These are phyloP conservation scores for Trichophyton benhamiae DNA, from an alignment of 2,329 filamentous ascomycete species.

Conservation along the genomic window DNA sequence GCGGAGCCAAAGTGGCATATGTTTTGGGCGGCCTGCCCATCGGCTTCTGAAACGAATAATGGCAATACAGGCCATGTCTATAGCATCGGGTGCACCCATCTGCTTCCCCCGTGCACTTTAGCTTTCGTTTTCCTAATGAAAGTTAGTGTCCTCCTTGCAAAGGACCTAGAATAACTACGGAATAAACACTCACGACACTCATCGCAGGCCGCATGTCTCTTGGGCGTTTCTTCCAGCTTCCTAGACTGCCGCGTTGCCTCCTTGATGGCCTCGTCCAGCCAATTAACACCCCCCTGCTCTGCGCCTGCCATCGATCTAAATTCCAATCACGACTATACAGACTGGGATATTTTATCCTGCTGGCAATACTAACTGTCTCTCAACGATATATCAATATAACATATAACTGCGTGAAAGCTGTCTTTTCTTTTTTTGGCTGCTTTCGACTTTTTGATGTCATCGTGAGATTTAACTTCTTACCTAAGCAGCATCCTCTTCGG, in stretches of 20 bases:
- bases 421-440: not conserved
- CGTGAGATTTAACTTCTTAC: not conserved
- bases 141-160: slow-evolving; percentile 4
- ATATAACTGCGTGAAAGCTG: not conserved
- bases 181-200: slow-evolving; percentile 33
- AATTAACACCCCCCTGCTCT: not conserved
- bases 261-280: slow-evolving; percentile 3
- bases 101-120: slow-evolving; percentile 38
- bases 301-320: not conserved
- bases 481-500: not conserved
- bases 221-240: slow-evolving; percentile 16
- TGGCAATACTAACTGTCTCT: too few relatives aligned
- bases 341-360: not conserved
- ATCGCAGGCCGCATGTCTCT: slow-evolving; percentile 38
- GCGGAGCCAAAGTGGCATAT: slow-evolving; percentile 17
- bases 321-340: not conserved
- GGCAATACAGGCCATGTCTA: slow-evolving; percentile 31
- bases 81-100: slow-evolving; percentile 32
- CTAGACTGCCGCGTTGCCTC: slow-evolving; percentile 11
- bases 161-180: not conserved
- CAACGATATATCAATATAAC: too few relatives aligned
- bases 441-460: not conserved
- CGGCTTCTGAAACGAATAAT: slow-evolving; percentile 38
- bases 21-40: slow-evolving; percentile 38
- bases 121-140: slow-evolving; percentile 33